A percentile compares a stretch with the other conserved stretches of the same genome.
Evolutionary conservation across 176 grass and related monocot genomes (phyloP).

Genomic region (Panicum miliaceum): DNA sequence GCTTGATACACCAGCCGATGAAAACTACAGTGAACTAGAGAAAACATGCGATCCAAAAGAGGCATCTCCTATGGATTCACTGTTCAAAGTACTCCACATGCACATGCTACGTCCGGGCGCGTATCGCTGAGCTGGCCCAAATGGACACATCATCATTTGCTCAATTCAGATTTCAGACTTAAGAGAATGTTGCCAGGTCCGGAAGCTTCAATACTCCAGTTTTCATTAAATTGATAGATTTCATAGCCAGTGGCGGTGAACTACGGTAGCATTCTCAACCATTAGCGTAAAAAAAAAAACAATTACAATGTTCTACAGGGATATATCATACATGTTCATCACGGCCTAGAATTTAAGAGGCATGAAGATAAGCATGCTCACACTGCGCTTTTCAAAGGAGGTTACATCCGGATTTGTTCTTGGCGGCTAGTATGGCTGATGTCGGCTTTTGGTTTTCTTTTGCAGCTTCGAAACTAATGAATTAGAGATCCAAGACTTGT

Average conservation of each 20-base stretch:
- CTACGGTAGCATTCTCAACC: background rate
- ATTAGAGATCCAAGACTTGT: constrained; percentile 77
- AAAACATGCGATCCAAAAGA: no score
- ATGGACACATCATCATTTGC: background rate
- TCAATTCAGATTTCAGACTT: background rate
- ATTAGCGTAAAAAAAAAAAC: background rate
- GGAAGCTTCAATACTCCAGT: background rate
- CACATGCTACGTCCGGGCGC: no score
- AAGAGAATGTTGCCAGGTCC: no score
- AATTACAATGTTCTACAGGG: background rate
- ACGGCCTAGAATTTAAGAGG: background rate
- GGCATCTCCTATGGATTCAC: background rate
- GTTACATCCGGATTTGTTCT: background rate
- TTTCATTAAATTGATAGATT: background rate
- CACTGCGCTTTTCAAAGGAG: background rate
- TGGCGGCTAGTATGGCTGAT: constrained; percentile 70
- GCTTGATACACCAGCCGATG: no score
- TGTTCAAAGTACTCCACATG: background rate
- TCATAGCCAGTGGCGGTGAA: background rate
- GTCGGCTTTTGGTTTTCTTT: constrained; percentile 55
- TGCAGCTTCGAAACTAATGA: constrained; percentile 52
- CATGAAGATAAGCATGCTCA: background rate
- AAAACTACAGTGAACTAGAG: no score
- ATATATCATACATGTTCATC: background rate
- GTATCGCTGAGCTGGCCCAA: no score